These are phyloP conservation scores for Yamadazyma sp. DNA, from an alignment of 805 yeast genomes.

Conservation along the genomic window DNA sequence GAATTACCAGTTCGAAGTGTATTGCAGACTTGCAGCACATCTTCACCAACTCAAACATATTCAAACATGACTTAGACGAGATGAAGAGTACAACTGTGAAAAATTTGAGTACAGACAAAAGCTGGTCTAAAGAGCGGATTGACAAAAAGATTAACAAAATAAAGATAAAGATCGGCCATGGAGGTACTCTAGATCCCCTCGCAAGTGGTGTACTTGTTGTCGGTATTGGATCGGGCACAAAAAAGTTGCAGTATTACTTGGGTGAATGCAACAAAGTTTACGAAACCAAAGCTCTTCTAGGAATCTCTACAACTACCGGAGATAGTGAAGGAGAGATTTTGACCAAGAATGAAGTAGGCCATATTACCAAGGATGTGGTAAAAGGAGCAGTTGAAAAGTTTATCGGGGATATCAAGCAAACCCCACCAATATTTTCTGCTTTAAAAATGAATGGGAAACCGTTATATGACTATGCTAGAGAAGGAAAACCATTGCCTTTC, in stretches of 20 bases:
- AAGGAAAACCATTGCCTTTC: constrained; percentile 79
- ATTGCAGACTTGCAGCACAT: constrained; percentile 63
- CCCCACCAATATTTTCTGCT: constrained; percentile 95
- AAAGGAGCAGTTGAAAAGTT: constrained; percentile 57
- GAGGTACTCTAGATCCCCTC: constrained; percentile 93
- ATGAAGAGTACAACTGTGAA: constrained; percentile 47
- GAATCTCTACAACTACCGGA: constrained; percentile 90
- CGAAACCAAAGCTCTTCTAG: constrained; percentile 81
- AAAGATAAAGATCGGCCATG: constrained; percentile 92
- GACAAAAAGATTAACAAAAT: constrained; percentile 51
- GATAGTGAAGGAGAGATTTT: constrained; percentile 86
- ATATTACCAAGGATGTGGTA: constrained; percentile 55
- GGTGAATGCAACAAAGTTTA: constrained; percentile 77
- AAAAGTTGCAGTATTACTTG: constrained; percentile 67
- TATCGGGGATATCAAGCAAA: constrained; percentile 78
- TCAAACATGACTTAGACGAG: constrained; percentile 52
- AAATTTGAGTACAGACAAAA: constrained; percentile 38
- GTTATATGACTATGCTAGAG: constrained; percentile 89
- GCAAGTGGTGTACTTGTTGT: constrained; percentile 93
- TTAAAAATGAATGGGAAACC: constrained; percentile 93
- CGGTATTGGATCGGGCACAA: constrained; percentile 94
- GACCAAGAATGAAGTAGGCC: constrained; percentile 54
- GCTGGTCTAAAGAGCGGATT: constrained; percentile 47
- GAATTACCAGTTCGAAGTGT: constrained; percentile 76
- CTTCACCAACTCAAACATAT: constrained; percentile 59